These are phyloP conservation scores for Achlya hypogyna DNA, from an alignment of 352 stramenopile species.

Conservation along the genomic window DNA sequence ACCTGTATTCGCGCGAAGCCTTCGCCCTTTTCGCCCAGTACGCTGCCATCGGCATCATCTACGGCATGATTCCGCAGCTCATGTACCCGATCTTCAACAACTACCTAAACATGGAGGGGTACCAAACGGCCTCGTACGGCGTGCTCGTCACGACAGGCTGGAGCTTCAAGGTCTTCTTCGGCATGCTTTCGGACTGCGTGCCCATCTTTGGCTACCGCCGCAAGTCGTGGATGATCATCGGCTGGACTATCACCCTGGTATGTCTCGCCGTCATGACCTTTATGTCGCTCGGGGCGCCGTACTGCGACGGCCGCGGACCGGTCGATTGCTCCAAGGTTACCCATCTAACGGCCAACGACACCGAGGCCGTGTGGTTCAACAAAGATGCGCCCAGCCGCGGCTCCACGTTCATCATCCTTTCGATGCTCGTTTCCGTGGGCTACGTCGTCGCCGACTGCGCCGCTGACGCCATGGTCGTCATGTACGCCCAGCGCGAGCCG, in stretches of 20 bases:
- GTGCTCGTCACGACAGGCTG: conserved; percentile 45
- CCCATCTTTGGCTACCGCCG: conserved; percentile 42
- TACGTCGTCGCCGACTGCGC: conserved; percentile 16
- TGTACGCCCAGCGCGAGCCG: conserved; percentile 18
- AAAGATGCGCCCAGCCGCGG: not conserved
- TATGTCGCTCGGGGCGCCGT: conserved; percentile 34
- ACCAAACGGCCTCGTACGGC: conserved; percentile 30
- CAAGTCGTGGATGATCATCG: conserved; percentile 47
- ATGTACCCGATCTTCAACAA: conserved; percentile 41
- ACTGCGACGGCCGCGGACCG: conserved; percentile 28
- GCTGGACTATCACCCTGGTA: conserved; percentile 32
- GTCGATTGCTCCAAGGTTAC: not conserved
- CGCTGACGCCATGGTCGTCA: conserved; percentile 18
- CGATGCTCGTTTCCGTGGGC: conserved; percentile 14
- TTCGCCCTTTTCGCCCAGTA: conserved; percentile 28
- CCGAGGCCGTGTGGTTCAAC: not conserved
- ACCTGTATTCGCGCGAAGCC: conserved; percentile 30
- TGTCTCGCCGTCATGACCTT: conserved; percentile 44
- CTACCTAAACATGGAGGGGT: conserved; percentile 33
- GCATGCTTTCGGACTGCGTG: conserved; percentile 42
- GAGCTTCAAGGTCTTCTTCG: conserved; percentile 60
- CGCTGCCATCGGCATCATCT: conserved; percentile 35
- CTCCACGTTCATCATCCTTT: conserved; percentile 16
- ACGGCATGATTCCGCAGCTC: conserved; percentile 34
- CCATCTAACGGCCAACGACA: not conserved